Base-by-base conservation (phyloP, 208 protist genomes). In the Trypanosoma brucei region DNA sequence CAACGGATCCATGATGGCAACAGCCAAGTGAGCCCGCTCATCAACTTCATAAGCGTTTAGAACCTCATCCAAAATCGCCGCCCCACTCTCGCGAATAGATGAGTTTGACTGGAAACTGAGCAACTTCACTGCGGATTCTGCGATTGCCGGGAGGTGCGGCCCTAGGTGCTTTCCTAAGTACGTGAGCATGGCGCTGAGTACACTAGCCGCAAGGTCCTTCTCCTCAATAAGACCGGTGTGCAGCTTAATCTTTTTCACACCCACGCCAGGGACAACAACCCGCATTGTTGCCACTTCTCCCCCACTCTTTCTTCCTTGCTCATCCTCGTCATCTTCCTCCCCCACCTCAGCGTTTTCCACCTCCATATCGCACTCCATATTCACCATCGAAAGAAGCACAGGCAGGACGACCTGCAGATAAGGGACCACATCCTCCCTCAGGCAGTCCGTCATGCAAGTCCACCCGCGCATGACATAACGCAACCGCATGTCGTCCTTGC, bases 371-470 rank as follows among this genome's bases (percentile, higher is more conserved):
- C 86, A 92, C 33, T 93, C 78, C 50, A 78, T 52, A 59, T 80
- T 72, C 78, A 91, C 84, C 69, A 91, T 83, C 13, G 56, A 71
- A 55, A 95, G 65, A 37, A 95, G 75, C 55, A 88, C 75, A 30
- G 84, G 84, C 36, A 95, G 72, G 34, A 95, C 76, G 30, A 73
- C 58, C 5, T 73, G 60, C 63, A 95, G 64, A 62, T 95, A 95
- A 3, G 86, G 86, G 53, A 81, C 60, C 1, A 86, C 77, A 49
- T 86, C 79, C 35, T 78, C 79, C 55, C 78, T 72, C 30, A 95
- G 78, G 61, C 85, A 93, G 63, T 95, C 85, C 53, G 87, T 80
- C 90, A 95, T 95, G 72, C 86, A 93, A 0, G 84, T 90, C 86
- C 86, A 95, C 3, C 86, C 90, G 44, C 90, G 90, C 64, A 93